These are phyloP conservation scores for Hortaea werneckii DNA, from an alignment of 2,329 filamentous ascomycete genomes.

Conservation along the genomic window DNA sequence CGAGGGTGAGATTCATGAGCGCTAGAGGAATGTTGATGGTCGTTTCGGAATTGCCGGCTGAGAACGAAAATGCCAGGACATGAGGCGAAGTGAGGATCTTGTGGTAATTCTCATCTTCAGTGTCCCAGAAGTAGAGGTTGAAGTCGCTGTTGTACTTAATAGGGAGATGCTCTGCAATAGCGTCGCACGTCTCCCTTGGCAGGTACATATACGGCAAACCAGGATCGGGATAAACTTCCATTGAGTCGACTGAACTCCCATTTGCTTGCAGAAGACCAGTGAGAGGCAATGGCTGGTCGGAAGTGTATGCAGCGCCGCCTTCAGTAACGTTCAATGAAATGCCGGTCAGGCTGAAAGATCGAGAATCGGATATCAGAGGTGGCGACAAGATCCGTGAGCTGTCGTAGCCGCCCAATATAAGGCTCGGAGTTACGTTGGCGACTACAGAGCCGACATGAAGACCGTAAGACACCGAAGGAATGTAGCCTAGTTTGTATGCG, in stretches of 20 bases:
- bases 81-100: slow-evolving; percentile 33
- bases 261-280: slow-evolving; percentile 2
- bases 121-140: slow-evolving; percentile 23
- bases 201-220: slow-evolving; percentile 19
- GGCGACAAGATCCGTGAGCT: slow-evolving; percentile 6
- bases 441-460: slow-evolving; percentile 9
- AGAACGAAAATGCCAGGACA: slow-evolving; percentile 32
- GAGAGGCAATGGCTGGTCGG: slow-evolving; percentile 11
- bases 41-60: slow-evolving; percentile 11
- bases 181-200: slow-evolving; percentile 19
- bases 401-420: slow-evolving; percentile 14
- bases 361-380: slow-evolving; percentile 6
- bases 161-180: slow-evolving; percentile 19
- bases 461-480: slow-evolving; percentile 9
- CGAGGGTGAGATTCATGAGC: slow-evolving; percentile 30
- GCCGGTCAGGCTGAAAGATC: slow-evolving; percentile 25
- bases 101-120: slow-evolving; percentile 21
- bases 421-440: slow-evolving; percentile 5
- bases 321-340: slow-evolving; percentile 33
- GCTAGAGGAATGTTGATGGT: slow-evolving; percentile 35
- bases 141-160: slow-evolving; percentile 14
- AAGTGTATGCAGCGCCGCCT: slow-evolving; percentile 31
- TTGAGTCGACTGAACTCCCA: slow-evolving; percentile 1
- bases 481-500: slow-evolving; percentile 7
- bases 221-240: slow-evolving; percentile 13